Evolutionary conservation across 768 basidiomycete species (phyloP), one percentile per base, ranked within the genome.

Genomic region (Xerocomus potaroensis): DNA sequence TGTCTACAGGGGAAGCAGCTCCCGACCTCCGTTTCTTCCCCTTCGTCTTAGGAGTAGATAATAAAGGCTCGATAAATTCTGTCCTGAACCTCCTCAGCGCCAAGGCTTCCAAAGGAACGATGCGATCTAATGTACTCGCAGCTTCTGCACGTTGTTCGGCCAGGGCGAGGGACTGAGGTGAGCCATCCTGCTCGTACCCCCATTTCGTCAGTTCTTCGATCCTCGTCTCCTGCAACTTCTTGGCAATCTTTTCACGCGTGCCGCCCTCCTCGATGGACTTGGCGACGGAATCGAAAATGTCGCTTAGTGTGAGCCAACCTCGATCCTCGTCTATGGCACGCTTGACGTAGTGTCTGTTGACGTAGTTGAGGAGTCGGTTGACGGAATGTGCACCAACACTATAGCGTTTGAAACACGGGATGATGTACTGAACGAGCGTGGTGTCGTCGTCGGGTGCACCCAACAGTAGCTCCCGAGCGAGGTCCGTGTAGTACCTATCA

Each of bases 91-190:
- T 75, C 35, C 87, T 78, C 62, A 79, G 73, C 38, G 84, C 87
- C 37, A 87, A 71, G 41, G 84, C 75, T 29, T 72, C 58, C 48
- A 89, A 66, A 16, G 79, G 77, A 48, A 89, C 75, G 57, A 87
- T 68, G 39, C 86, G 81, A 55, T 87, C 83, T 19, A 66, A 63
- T 37, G 79, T 55, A 56, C 86, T 89, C 41, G 83, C 84, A 5
- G 87, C 84, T 64, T 89, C 86, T 26, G 84, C 86, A 57, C 77
- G 78, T 14, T 81, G 76, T 63, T 89, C 85, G 22, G 84, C 83
- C 42, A 73, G 65, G 7, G 72, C 74, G 49, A 81, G 58, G 36
- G 65, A 58, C 54, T 79, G 78, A 15, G 65, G 51, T 16, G 77
- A 59, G 14, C 71, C 80, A 21, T 73, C 77, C 10, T 77, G 77